Percentiles rank a stretch among this genome's conserved stretches.
Conservation (phyloP, 2,329 filamentous ascomycete species). For the Colletotrichum euphorbiae region DNA sequence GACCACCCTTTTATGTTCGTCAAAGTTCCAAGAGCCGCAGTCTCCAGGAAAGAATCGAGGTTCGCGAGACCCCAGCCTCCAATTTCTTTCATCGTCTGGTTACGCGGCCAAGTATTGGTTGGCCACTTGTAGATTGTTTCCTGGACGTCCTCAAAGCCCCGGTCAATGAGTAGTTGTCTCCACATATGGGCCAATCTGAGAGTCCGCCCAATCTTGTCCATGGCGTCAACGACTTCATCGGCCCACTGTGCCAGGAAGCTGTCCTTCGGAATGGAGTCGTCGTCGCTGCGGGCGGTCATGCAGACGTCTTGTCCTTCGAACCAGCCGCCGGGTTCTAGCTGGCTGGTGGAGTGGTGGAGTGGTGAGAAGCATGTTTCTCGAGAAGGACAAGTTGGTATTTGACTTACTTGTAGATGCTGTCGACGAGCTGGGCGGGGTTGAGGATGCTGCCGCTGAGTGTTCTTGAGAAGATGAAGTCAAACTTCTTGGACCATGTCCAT, state of each 20-base stretch:
- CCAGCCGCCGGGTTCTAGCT: conserved; percentile 50
- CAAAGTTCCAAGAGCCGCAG: conserved; percentile 51
- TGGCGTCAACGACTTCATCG: conserved; percentile 47
- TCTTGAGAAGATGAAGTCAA: conserved; percentile 52
- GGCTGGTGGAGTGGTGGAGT: conserved; percentile 10
- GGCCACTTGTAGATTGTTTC: conserved; percentile 50
- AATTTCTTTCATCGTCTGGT: conserved; percentile 50
- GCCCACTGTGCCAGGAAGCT: conserved; percentile 50
- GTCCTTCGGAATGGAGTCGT: conserved; percentile 47
- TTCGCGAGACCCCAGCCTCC: conserved; percentile 49
- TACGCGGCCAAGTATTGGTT: conserved; percentile 51
- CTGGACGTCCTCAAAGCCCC: conserved; percentile 51
- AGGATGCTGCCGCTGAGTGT: conserved; percentile 47
- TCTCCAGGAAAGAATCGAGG: conserved; percentile 48
- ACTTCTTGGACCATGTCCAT: conserved; percentile 49
- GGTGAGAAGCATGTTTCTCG: too few species aligned
- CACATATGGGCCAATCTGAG: conserved; percentile 46
- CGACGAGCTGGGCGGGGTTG: conserved; percentile 44
- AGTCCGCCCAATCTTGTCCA: conserved; percentile 46
- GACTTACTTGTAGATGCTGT: conserved; percentile 42
- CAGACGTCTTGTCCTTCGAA: conserved; percentile 48
- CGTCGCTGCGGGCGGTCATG: conserved; percentile 47
- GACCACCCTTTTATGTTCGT: conserved; percentile 52
- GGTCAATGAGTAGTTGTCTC: conserved; percentile 44
- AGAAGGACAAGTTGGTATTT: not conserved